Evolutionary conservation across 2,329 filamentous ascomycete genomes (phyloP), one percentile per base, ranked within the genome.

Genomic region (Sporothrix luriei): DNA sequence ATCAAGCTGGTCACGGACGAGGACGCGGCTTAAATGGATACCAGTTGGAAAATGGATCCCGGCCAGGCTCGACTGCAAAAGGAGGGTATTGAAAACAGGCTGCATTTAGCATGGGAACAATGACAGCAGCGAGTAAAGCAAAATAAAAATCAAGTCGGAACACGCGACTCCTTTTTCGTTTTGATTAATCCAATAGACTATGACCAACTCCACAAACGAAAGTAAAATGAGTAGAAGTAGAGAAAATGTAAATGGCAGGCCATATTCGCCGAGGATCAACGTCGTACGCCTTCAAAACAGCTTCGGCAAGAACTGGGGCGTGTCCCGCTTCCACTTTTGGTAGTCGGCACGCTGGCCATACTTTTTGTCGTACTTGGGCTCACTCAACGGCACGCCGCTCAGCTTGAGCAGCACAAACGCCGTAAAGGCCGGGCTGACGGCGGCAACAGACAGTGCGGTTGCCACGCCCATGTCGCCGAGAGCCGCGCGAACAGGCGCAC

Each of bases 1-100:
- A 97, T 93, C 71, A 97, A 94, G 86, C 87, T 99, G 73, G 84
- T 88, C 75, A 75, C 73, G 3, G 76, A 78, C 26, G 70, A 74
- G 52, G 51, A 69, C 9, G 55, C 29, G 57, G 71, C 73, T 74
- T 76, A 75, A 73, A 66, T 49, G 66, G 49, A 67, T 21, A n/a
- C 46, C 16, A 7, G 57, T 6, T 29, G 43, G n/a, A n/a, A n/a
- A n/a, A n/a, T n/a, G n/a, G n/a, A n/a, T n/a, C n/a, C n/a, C n/a
- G n/a, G n/a, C n/a, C n/a, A 11, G 38, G 21, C 57, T 14, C 7
- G 24, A 66, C 6, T 4, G 13, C 10, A 66, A 66, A 66, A 66
- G 62, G 62, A 66, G 62, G 48, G 26, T 48, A 21, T 46, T 55
- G 26, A 57, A 33, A 26, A 7, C 7, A 16, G 38, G 57, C 38